These are phyloP conservation scores for Phytophthora multivora DNA, from an alignment of 352 stramenopile genomes.

Conservation along the genomic window DNA sequence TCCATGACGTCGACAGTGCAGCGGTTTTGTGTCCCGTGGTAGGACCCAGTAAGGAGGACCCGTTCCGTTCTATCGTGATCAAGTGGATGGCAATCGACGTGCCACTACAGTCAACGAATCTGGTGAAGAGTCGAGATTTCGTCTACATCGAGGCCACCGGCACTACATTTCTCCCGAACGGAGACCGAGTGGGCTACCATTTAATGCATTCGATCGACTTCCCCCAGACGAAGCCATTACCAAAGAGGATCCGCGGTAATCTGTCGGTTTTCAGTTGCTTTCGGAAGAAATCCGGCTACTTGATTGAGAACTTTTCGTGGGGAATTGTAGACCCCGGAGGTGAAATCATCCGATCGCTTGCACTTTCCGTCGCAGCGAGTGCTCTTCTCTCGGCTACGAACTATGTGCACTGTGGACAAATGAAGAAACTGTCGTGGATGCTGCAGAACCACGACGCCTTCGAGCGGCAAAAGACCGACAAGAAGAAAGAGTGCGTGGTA, in stretches of 20 bases:
- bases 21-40: constrained; percentile 27
- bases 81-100: constrained; percentile 42
- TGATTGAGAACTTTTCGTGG: constrained; percentile 43
- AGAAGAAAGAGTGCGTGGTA: constrained; percentile 22
- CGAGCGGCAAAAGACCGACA: neutral
- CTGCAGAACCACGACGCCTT: constrained; percentile 15
- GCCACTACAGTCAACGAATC: constrained; percentile 21
- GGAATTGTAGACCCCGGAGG: constrained; percentile 32
- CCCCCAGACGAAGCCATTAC: constrained; percentile 36
- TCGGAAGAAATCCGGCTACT: constrained; percentile 36
- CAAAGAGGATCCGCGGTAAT: constrained; percentile 36
- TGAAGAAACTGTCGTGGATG: constrained; percentile 63
- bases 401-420: constrained; percentile 52
- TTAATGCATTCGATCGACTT: constrained; percentile 49
- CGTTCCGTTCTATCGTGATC: constrained; percentile 33
- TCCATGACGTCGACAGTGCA: constrained; percentile 23
- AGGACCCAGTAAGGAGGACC: constrained; percentile 24
- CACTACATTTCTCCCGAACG: constrained; percentile 18
- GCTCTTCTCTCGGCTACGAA: constrained; percentile 34
- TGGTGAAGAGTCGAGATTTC: constrained; percentile 37
- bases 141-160: constrained; percentile 42
- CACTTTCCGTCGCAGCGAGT: constrained; percentile 29
- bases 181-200: constrained; percentile 40
- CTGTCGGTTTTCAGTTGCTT: constrained; percentile 51
- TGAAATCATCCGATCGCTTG: constrained; percentile 35